Percentiles rank a stretch among this genome's conserved stretches.
Evolutionary conservation across 1,284 basidiomycete genomes (phyloP).

Genomic region (Somion occarium): DNA sequence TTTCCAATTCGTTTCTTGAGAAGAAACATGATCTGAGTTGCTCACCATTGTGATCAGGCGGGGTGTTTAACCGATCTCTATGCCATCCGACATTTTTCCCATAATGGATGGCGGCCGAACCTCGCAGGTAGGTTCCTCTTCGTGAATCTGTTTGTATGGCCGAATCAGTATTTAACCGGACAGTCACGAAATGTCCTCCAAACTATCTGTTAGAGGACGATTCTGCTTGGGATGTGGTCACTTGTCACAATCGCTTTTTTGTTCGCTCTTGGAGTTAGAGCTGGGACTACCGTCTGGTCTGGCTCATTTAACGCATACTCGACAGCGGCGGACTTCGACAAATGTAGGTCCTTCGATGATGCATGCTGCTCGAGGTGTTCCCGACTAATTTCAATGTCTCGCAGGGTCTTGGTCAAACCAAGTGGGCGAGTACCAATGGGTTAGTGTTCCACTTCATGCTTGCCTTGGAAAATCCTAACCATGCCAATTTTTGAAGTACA

Average conservation of each 20-base stretch:
- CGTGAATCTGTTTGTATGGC: too few relatives aligned
- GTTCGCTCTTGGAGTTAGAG: slow-evolving; percentile 31
- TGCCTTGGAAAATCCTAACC: neutral
- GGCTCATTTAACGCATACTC: slow-evolving; percentile 47
- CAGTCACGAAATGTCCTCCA: too few relatives aligned
- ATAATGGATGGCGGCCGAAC: slow-evolving; percentile 16
- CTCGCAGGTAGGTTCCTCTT: slow-evolving; percentile 14
- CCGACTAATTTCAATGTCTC: neutral
- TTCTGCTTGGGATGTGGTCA: too few relatives aligned
- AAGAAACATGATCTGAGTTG: neutral
- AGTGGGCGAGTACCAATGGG: slow-evolving; percentile 58
- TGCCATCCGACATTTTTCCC: slow-evolving; percentile 23
- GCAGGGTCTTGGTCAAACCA: slow-evolving; percentile 56
- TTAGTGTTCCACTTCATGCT: slow-evolving; percentile 17
- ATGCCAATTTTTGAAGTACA: slow-evolving; percentile 45
- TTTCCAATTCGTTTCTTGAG: neutral
- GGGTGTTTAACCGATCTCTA: slow-evolving; percentile 12
- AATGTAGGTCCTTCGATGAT: slow-evolving; percentile 33
- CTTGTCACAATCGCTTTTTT: slow-evolving; percentile 12
- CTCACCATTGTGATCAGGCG: slow-evolving; percentile 16
- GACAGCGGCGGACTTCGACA: slow-evolving; percentile 46
- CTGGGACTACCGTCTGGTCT: slow-evolving; percentile 49
- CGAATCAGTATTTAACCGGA: too few relatives aligned
- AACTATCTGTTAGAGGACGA: too few relatives aligned
- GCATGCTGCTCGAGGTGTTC: neutral